Evolutionary conservation across 208 protist genomes (phyloP), one percentile per base, ranked within the genome.

Genomic region (Porcisia hertigi): DNA sequence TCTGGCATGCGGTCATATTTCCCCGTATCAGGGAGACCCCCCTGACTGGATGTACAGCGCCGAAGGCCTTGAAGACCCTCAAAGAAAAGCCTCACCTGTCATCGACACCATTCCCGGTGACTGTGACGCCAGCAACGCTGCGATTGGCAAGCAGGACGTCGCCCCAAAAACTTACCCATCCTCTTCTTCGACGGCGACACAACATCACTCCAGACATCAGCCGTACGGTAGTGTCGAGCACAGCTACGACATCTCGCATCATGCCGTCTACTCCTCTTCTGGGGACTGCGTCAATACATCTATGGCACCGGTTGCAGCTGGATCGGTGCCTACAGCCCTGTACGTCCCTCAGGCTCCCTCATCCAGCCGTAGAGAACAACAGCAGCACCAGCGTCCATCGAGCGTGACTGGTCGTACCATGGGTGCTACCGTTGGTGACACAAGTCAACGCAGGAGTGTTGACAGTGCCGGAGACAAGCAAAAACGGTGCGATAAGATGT

Each of bases 1-100:
- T 67, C 65, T 86, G 23, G 77, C 78, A 30, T 86, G 82, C 58
- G 74, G 67, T 18, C 58, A 76, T 20, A 57, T 82, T 12, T 54
- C 81, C 25, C 77, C 76, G 12, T 82, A 82, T 66, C 45, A 79
- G 30, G 20, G 69, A 39, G 52, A 45, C 8, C 36, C 69, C 16
- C 30, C 6, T 14, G 47, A 75, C 6, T 53, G 16, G n/a, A 55
- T 58, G 18, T 53, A 75, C 36, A 69, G 62, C 59, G 59, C 45
- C 0, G 57, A 69, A 34, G 55, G 53, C 30, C 73, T 74, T 18
- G 64, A 53, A 3, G 30, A 53, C 45, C 20, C 64, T 54, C 64
- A 18, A 20, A 39, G 23, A 30, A 20, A 11, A 69, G 30, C 18
- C 41, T 20, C 43, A 0, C 23, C 36, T 34, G 43, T n/a, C 9